Evolutionary conservation across 306 rosid genomes (phyloP).

Genomic region (Trifolium pratense): DNA sequence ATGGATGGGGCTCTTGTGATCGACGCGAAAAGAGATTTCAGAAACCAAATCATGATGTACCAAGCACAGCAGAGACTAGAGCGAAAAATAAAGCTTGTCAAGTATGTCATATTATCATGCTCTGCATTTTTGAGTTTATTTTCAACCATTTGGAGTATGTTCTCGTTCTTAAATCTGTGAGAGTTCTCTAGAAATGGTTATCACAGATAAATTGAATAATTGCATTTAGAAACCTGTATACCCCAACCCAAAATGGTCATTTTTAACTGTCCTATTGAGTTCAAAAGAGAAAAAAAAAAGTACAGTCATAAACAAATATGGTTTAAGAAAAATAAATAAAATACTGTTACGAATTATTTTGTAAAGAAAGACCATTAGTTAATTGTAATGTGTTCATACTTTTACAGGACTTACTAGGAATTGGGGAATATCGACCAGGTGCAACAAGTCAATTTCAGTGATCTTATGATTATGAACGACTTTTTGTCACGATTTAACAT

Average conservation of each 20-base stretch:
- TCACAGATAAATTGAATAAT: not conserved
- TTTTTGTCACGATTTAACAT: not conserved
- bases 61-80: constrained; percentile 96
- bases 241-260: constrained; percentile 7
- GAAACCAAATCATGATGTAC: constrained; percentile 91
- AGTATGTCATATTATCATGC: constrained; percentile 47
- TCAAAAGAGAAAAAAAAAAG: not conserved
- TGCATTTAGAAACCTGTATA: not conserved
- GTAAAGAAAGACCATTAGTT: not conserved
- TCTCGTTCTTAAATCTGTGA: not conserved
- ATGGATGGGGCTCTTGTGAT: constrained; percentile 99
- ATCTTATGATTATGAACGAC: constrained; percentile 38
- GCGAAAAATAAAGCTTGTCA: constrained; percentile 94
- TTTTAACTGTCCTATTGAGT: not conserved
- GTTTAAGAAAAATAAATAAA: not conserved
- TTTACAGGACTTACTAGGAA: constrained; percentile 87
- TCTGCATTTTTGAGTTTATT: constrained; percentile 21
- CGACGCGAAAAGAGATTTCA: constrained; percentile 84
- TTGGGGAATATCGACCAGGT: constrained; percentile 90
- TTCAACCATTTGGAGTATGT: constrained; percentile 8
- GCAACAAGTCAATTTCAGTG: constrained; percentile 54
- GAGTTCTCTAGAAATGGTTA: not conserved
- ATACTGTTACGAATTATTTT: not conserved
- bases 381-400: constrained; percentile 4
- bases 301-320: not conserved